These are phyloP conservation scores for Allantophomopsis lycopodina DNA, from an alignment of 2,329 filamentous ascomycete genomes.

Conservation along the genomic window DNA sequence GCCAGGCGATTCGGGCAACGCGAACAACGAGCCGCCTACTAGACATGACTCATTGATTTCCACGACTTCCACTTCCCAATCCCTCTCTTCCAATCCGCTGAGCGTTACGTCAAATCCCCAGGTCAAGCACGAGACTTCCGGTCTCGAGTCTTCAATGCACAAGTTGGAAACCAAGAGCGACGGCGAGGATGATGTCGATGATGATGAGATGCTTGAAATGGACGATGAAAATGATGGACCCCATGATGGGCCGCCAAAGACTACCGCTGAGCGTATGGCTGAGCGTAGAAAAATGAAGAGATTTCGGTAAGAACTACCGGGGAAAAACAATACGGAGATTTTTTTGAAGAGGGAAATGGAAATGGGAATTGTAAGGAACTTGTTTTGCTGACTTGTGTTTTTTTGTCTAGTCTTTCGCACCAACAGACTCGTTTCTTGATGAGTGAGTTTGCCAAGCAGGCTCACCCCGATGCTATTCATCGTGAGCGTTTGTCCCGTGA, in stretches of 20 bases:
- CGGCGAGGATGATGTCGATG: slow-evolving; percentile 25
- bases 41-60: slow-evolving; percentile 26
- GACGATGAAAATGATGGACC: slow-evolving; percentile 24
- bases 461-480: slow-evolving; percentile 85
- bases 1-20: too few relatives aligned
- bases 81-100: slow-evolving; percentile 25
- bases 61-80: slow-evolving; percentile 23
- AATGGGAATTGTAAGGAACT: background rate
- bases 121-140: slow-evolving; percentile 15
- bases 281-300: slow-evolving; percentile 61
- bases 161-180: slow-evolving; percentile 1
- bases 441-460: slow-evolving; percentile 93
- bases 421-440: slow-evolving; percentile 95
- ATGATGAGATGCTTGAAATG: slow-evolving; percentile 40
- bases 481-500: slow-evolving; percentile 76
- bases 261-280: slow-evolving; percentile 40
- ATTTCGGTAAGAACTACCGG: slow-evolving; percentile 44
- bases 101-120: slow-evolving; percentile 22
- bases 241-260: slow-evolving; percentile 26
- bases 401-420: slow-evolving; percentile 64
- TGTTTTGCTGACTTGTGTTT: background rate
- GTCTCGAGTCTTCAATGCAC: slow-evolving; percentile 1
- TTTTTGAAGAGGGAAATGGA: slow-evolving; percentile 1
- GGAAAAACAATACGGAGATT: too few relatives aligned
- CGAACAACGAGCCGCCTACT: slow-evolving; percentile 4